phyloP scores from a whole-genome alignment of 2,329 filamentous ascomycete genomes.

The Rugonectria rugulosa region DNA sequence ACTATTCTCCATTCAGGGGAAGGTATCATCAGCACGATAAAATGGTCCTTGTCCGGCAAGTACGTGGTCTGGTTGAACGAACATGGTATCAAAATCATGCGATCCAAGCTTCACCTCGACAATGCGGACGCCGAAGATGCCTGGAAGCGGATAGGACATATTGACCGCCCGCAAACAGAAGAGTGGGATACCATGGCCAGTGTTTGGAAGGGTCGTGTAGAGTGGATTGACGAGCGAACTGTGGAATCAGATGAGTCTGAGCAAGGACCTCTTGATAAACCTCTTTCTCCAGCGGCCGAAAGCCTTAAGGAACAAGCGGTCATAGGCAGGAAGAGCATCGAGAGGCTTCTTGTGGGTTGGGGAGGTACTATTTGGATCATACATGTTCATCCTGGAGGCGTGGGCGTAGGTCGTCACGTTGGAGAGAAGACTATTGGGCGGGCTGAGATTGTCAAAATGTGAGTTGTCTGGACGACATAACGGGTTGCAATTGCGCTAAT shows the following conservation, averaged over 20 bases:
- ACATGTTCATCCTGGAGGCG: conserved; percentile 81
- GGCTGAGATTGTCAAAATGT: conserved; percentile 94
- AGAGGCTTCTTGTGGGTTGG: conserved; percentile 93
- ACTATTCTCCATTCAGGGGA: conserved; percentile 90
- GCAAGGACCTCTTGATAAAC: conserved; percentile 45
- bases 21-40: conserved; percentile 87
- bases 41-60: conserved; percentile 92
- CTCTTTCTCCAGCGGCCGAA: conserved; percentile 54
- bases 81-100: conserved; percentile 97
- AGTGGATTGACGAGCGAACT: conserved; percentile 89
- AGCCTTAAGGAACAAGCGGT: conserved; percentile 58
- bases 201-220: conserved; percentile 89
- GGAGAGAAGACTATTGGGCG: conserved; percentile 77
- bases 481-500: conserved; percentile 72
- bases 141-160: conserved; percentile 94
- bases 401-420: conserved; percentile 69
- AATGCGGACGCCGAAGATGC: conserved; percentile 79
- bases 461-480: conserved; percentile 54
- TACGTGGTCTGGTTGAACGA: conserved; percentile 97
- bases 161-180: conserved; percentile 84
- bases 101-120: conserved; percentile 83
- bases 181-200: conserved; percentile 97
- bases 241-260: conserved; percentile 75
- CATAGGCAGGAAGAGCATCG: conserved; percentile 60
- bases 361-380: conserved; percentile 96